phyloP scores from a whole-genome alignment of 768 basidiomycete species.

The Amylocystis lapponica region DNA sequence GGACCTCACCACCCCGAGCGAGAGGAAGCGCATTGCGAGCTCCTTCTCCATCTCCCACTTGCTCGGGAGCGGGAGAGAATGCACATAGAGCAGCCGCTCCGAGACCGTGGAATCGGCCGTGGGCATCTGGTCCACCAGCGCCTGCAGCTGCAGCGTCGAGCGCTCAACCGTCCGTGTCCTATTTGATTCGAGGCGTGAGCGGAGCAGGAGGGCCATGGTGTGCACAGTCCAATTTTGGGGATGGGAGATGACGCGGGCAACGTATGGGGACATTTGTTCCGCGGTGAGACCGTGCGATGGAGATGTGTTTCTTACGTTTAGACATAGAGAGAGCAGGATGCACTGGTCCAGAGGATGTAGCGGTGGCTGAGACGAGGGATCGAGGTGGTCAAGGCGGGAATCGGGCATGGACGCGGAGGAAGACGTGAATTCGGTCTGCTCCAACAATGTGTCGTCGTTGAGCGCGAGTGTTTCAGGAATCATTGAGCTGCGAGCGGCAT shows the following conservation, averaged over 20 bases:
- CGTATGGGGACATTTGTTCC: constrained; percentile 91
- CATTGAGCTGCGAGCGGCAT: constrained; percentile 10
- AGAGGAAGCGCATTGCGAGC: constrained; percentile 76
- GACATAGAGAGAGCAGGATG: constrained; percentile 84
- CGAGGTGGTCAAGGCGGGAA: constrained; percentile 59
- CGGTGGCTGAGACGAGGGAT: constrained; percentile 79
- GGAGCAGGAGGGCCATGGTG: constrained; percentile 91
- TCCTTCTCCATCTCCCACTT: constrained; percentile 94
- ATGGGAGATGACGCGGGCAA: constrained; percentile 82
- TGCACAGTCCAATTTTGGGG: constrained; percentile 95
- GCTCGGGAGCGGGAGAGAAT: constrained; percentile 76
- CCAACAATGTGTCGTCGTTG: constrained; percentile 95
- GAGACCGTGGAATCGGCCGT: constrained; percentile 68
- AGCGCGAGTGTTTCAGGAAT: constrained; percentile 78
- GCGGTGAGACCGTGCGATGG: constrained; percentile 86
- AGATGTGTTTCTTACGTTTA: constrained; percentile 85
- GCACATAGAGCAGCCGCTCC: constrained; percentile 77
- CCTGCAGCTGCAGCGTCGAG: constrained; percentile 87
- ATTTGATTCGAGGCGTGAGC: constrained; percentile 83
- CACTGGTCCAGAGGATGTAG: constrained; percentile 93
- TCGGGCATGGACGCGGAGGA: constrained; percentile 44
- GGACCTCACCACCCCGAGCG: constrained; percentile 82
- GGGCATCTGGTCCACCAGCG: constrained; percentile 95
- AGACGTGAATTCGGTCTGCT: constrained; percentile 88
- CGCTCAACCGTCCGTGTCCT: constrained; percentile 93